Evolutionary conservation across 2,329 filamentous ascomycete species (phyloP), one percentile per base, ranked within the genome.

Genomic region (Gyromitra esculenta): DNA sequence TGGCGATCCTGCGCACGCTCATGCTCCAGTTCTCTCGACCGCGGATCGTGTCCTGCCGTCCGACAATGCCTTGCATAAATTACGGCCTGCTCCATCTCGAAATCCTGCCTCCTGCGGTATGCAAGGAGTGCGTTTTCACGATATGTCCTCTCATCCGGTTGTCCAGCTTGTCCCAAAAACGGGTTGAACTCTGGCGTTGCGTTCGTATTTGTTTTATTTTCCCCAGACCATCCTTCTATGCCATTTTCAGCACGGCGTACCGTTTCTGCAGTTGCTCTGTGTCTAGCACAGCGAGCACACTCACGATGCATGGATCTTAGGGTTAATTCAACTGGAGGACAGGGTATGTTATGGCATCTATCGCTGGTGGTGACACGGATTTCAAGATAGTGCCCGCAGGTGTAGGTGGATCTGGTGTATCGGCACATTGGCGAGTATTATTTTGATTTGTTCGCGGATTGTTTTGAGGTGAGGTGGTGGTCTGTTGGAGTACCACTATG

Each of bases 91-190:
- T 37, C 31, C 31, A 25, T n/a, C 54, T 57, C 54, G 37, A 37
- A 25, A 57, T 57, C 54, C 54, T 57, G 54, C 31, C 54, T 57
- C 31, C 13, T 57, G 13, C 54, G 54, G 13, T 57, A 57, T n/a
- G 54, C 54, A 57, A 57, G 13, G 25, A 57, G 25, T 57, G 54
- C 54, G 5, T 57, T 13, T 18, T 35, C 31, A 57, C 54, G 25
- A 57, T 39, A 57, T 8, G 54, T 57, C 11, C 8, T 18, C 31
- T 57, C 54, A 15, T 37, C 54, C 15, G 15, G 15, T 11, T 57
- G 54, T 2, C 54, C 54, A 8, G 54, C 54, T 57, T 57, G 54
- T 9, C 31, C 54, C 2, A 57, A n/a, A 11, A 37, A 57, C 18
- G 54, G 54, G 25, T 37, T 8, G 31, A 57, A 57, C 2, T 37